phyloP scores from a whole-genome alignment of 2,329 filamentous ascomycete genomes.

The Pseudocercospora musae region DNA sequence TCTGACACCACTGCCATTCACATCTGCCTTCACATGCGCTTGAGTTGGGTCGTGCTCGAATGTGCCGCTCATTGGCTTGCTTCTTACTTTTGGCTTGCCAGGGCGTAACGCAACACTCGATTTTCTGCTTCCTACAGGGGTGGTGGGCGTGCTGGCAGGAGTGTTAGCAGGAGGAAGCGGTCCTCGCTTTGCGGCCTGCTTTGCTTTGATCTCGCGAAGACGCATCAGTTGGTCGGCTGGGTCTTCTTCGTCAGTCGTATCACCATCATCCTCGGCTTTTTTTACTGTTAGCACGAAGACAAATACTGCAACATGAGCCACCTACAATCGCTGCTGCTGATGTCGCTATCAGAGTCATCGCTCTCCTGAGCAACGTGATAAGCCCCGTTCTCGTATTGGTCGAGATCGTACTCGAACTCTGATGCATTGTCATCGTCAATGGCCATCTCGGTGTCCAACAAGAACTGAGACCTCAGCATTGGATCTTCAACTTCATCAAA shows the following conservation, averaged over 20 bases:
- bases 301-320: neutral
- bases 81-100: neutral
- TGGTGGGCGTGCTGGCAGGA: constrained; percentile 19
- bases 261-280: constrained; percentile 36
- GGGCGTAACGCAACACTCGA: neutral
- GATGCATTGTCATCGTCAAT: constrained; percentile 29
- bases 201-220: constrained; percentile 20
- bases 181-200: constrained; percentile 1
- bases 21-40: constrained; percentile 19
- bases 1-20: constrained; percentile 23
- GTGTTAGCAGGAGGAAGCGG: constrained; percentile 15
- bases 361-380: constrained; percentile 31
- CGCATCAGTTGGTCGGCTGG: constrained; percentile 28
- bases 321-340: constrained; percentile 18
- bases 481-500: constrained; percentile 30
- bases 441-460: constrained; percentile 25
- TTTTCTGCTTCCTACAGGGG: constrained; percentile 15
- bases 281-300: constrained; percentile 25
- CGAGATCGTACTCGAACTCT: constrained; percentile 32
- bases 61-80: constrained; percentile 19
- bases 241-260: constrained; percentile 37
- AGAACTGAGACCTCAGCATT: constrained; percentile 14
- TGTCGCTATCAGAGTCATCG: constrained; percentile 30
- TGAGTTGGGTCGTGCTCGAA: constrained; percentile 23
- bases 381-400: constrained; percentile 30